These are phyloP conservation scores for Phytopythium mirpurense DNA, from an alignment of 352 stramenopile genomes.

Conservation along the genomic window DNA sequence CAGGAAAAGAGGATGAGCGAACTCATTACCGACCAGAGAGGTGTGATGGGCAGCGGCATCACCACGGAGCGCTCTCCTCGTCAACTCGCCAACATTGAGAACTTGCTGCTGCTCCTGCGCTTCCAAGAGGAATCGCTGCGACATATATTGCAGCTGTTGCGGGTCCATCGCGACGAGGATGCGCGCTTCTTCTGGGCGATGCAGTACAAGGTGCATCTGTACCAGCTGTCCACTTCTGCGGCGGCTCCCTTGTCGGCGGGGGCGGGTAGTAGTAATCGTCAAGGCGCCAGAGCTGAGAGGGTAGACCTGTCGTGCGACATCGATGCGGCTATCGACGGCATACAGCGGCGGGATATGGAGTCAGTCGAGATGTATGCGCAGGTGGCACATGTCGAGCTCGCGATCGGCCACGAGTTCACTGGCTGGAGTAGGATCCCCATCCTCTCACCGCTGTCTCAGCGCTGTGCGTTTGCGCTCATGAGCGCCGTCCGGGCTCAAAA, in stretches of 20 bases:
- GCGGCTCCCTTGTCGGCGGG: neutral
- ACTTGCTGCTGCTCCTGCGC: slow-evolving; percentile 21
- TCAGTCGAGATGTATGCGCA: slow-evolving; percentile 20
- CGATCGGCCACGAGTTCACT: slow-evolving; percentile 46
- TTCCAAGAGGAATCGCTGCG: slow-evolving; percentile 14
- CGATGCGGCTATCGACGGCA: neutral
- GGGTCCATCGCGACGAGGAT: slow-evolving; percentile 12
- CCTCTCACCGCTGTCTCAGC: slow-evolving; percentile 43
- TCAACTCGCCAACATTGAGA: slow-evolving; percentile 15
- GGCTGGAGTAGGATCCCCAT: slow-evolving; percentile 25
- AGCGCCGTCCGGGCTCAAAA: slow-evolving; percentile 17
- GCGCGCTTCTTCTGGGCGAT: slow-evolving; percentile 35
- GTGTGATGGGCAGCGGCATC: neutral
- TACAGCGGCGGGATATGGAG: slow-evolving; percentile 8
- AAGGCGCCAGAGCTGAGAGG: neutral
- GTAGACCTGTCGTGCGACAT: neutral
- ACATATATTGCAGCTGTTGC: slow-evolving; percentile 13
- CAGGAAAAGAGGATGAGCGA: neutral
- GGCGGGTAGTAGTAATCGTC: no score
- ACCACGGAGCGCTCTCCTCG: neutral
- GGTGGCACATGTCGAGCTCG: slow-evolving; percentile 34
- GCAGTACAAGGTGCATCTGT: slow-evolving; percentile 27
- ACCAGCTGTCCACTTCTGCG: neutral
- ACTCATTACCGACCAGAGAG: neutral
- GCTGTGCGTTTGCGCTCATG: slow-evolving; percentile 44